A percentile compares a stretch with the other conserved stretches of the same genome.
phyloP scores from a whole-genome alignment of 441 rosid species.

The Populus hybrid region DNA sequence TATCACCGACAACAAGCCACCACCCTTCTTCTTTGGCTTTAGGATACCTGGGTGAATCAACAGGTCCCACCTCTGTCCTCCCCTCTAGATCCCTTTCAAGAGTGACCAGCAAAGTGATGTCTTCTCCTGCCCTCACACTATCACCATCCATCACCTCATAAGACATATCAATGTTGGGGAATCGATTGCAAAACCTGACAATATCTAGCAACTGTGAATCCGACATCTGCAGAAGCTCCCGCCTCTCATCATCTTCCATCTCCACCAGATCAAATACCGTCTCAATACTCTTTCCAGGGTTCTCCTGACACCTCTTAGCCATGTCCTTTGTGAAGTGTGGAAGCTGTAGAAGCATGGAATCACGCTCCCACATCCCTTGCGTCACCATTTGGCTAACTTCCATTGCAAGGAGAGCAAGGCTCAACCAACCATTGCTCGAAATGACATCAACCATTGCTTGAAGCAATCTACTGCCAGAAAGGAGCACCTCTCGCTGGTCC shows the following conservation, averaged over 20 bases:
- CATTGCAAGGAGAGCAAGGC: constrained; percentile 91
- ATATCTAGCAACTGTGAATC: constrained; percentile 70
- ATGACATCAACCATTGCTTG: constrained; percentile 94
- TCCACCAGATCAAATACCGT: constrained; percentile 87
- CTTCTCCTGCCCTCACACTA: constrained; percentile 51
- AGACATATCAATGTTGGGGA: constrained; percentile 77
- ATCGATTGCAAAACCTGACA: constrained; percentile 84
- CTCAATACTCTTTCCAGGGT: constrained; percentile 75
- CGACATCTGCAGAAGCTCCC: constrained; percentile 69
- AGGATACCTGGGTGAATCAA: constrained; percentile 71
- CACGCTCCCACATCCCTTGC: constrained; percentile 98
- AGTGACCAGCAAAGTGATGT: constrained; percentile 60
- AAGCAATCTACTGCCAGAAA: constrained; percentile 72
- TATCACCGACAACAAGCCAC: constrained; percentile 96
- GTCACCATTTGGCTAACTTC: constrained; percentile 98
- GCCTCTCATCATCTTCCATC: constrained; percentile 89
- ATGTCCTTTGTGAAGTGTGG: constrained; percentile 84
- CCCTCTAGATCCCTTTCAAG: constrained; percentile 86
- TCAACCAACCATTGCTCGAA: constrained; percentile 88
- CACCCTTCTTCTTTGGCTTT: constrained; percentile 95
- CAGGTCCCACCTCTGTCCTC: constrained; percentile 77
- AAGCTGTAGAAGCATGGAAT: constrained; percentile 92
- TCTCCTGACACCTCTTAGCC: constrained; percentile 86
- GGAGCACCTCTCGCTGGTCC: constrained; percentile 85
- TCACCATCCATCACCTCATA: constrained; percentile 67